Evolutionary conservation across 1,284 basidiomycete genomes (phyloP).

Genomic region (Trametes polyzona): DNA sequence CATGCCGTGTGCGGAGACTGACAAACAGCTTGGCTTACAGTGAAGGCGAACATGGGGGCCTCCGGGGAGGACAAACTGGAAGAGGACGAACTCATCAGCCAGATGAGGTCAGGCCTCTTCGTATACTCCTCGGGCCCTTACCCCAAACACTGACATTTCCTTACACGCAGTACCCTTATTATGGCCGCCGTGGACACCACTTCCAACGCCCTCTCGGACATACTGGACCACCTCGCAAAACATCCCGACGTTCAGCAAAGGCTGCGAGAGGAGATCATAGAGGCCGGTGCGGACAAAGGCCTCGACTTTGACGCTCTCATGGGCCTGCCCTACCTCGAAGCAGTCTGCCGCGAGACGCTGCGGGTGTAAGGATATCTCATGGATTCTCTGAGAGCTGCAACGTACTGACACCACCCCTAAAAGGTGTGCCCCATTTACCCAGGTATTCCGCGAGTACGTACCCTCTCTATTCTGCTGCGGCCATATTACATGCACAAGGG

Average conservation of each 20-base stretch:
- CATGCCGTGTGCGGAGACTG: not conserved
- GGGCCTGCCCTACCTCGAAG: constrained; percentile 24
- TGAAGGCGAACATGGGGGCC: constrained; percentile 8
- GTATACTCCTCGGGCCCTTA: not conserved
- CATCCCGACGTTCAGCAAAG: constrained; percentile 53
- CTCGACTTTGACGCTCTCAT: constrained; percentile 21
- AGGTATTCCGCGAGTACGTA: constrained; percentile 14
- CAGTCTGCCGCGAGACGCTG: constrained; percentile 26
- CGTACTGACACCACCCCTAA: not conserved
- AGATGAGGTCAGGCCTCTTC: constrained; percentile 23
- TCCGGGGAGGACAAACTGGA: constrained; percentile 3
- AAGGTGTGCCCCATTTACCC: constrained; percentile 3
- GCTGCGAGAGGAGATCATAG: constrained; percentile 51
- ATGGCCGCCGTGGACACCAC: constrained; percentile 55
- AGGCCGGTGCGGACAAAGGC: constrained; percentile 30
- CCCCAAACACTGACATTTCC: not conserved
- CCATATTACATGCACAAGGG: no score
- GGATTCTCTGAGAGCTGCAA: not conserved
- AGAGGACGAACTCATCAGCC: constrained; percentile 12
- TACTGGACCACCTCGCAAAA: constrained; percentile 59
- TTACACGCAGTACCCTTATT: constrained; percentile 46
- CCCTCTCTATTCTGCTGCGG: not conserved
- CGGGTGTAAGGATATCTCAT: constrained; percentile 12
- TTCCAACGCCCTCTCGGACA: constrained; percentile 66
- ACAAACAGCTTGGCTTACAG: not conserved